Evolutionary conservation across 805 yeast species (phyloP).

Genomic region (Cyberlindnera mycetangii): DNA sequence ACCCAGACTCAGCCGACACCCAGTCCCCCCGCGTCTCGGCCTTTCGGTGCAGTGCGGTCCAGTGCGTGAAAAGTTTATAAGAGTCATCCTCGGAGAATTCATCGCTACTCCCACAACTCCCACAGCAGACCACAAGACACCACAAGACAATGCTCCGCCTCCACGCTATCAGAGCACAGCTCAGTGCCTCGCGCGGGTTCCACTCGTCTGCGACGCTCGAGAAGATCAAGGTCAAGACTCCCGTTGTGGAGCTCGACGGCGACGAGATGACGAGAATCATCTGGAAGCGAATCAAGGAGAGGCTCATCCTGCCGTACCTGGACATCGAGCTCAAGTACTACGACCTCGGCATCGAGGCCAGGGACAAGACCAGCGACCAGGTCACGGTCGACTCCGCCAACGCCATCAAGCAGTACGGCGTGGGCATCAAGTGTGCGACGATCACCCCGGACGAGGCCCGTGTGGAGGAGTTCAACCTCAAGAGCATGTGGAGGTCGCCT

Average conservation of each 20-base stretch:
- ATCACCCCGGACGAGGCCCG: constrained; percentile 97
- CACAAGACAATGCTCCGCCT: constrained; percentile 20
- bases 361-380: constrained; percentile 85
- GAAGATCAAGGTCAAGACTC: constrained; percentile 79
- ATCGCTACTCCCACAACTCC: not conserved
- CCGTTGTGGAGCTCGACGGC: constrained; percentile 75
- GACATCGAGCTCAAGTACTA: constrained; percentile 88
- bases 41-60: constrained; percentile 1
- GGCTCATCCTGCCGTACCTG: constrained; percentile 80
- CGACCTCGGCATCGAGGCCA: constrained; percentile 81
- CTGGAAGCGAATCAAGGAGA: constrained; percentile 87
- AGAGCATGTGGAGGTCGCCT: constrained; percentile 97
- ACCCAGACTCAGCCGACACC: not conserved
- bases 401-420: constrained; percentile 85
- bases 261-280: constrained; percentile 97
- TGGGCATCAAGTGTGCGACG: constrained; percentile 96
- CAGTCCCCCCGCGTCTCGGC: not conserved
- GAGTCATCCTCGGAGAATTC: not conserved
- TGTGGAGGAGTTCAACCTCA: constrained; percentile 83
- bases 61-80: not conserved
- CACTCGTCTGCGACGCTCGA: constrained; percentile 32
- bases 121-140: not conserved
- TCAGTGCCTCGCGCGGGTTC: constrained; percentile 22
- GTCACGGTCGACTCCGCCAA: constrained; percentile 88
- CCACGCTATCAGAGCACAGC: constrained; percentile 16